phyloP scores from a whole-genome alignment of 352 stramenopile genomes.

The Phytopythium cucurbitacearum region DNA sequence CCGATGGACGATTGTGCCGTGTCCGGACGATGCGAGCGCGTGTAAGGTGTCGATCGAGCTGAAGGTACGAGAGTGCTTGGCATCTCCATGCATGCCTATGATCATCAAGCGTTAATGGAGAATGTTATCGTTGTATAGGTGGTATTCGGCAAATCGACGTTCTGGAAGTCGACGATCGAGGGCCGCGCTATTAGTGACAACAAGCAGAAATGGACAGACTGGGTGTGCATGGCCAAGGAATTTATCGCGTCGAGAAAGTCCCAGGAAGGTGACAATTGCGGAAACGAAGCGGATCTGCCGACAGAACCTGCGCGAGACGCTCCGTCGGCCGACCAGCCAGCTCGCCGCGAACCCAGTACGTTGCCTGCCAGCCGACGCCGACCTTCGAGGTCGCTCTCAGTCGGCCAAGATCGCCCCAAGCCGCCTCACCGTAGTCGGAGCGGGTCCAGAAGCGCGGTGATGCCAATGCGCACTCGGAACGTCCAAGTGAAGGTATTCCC shows the following conservation, averaged over 20 bases:
- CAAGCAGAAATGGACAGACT: constrained; percentile 65
- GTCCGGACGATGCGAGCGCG: constrained; percentile 25
- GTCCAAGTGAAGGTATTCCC: constrained; percentile 47
- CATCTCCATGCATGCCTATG: neutral
- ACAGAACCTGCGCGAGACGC: neutral
- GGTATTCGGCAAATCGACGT: constrained; percentile 79
- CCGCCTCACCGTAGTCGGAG: constrained; percentile 13
- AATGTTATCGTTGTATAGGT: constrained; percentile 23
- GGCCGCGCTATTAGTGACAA: constrained; percentile 68
- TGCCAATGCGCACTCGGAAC: constrained; percentile 9
- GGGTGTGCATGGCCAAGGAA: constrained; percentile 58
- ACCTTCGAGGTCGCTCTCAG: neutral
- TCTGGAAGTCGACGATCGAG: constrained; percentile 83
- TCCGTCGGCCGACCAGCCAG: neutral
- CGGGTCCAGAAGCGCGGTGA: constrained; percentile 8
- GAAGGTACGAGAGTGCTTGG: constrained; percentile 28
- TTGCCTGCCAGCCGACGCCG: neutral
- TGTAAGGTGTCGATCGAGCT: constrained; percentile 76
- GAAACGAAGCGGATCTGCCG: neutral
- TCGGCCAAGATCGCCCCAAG: constrained; percentile 7
- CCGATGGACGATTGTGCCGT: constrained; percentile 67
- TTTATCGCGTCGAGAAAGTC: constrained; percentile 22
- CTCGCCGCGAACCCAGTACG: neutral
- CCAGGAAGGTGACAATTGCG: neutral
- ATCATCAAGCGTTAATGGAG: constrained; percentile 2